These are phyloP conservation scores for Aspergillus luchuensis DNA, from an alignment of 2,329 filamentous ascomycete species.

Conservation along the genomic window DNA sequence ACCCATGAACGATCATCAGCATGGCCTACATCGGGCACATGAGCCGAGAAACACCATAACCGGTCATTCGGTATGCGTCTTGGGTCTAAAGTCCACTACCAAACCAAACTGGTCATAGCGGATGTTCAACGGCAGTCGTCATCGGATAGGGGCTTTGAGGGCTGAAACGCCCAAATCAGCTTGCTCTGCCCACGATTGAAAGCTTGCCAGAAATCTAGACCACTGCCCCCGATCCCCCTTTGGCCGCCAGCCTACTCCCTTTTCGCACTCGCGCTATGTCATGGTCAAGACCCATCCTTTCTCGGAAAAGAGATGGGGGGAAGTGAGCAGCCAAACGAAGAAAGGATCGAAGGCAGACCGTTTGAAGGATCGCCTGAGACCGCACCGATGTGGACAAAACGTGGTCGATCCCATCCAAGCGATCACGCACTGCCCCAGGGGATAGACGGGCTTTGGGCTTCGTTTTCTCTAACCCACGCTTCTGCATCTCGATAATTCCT, in stretches of 20 bases:
- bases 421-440: constrained; percentile 21
- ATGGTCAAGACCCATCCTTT: constrained; percentile 6
- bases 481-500: neutral
- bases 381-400: constrained; percentile 23
- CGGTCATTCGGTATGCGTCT: constrained; percentile 18
- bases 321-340: neutral
- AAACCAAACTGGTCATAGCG: constrained; percentile 4
- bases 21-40: constrained; percentile 20
- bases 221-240: constrained; percentile 1
- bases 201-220: constrained; percentile 21
- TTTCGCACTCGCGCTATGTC: constrained; percentile 13
- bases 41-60: constrained; percentile 17
- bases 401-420: constrained; percentile 21
- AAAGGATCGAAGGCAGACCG: constrained; percentile 15
- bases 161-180: constrained; percentile 22
- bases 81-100: neutral
- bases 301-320: constrained; percentile 4
- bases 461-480: neutral
- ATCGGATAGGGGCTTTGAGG: constrained; percentile 17
- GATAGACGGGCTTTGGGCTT: constrained; percentile 3
- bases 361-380: constrained; percentile 18
- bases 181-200: constrained; percentile 15
- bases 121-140: constrained; percentile 11
- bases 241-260: neutral
- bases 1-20: constrained; percentile 17